A percentile compares a stretch with the other conserved stretches of the same genome.
These are phyloP conservation scores for Monosiga brevicollis DNA, from an alignment of 78 protist species.

Conservation along the genomic window DNA sequence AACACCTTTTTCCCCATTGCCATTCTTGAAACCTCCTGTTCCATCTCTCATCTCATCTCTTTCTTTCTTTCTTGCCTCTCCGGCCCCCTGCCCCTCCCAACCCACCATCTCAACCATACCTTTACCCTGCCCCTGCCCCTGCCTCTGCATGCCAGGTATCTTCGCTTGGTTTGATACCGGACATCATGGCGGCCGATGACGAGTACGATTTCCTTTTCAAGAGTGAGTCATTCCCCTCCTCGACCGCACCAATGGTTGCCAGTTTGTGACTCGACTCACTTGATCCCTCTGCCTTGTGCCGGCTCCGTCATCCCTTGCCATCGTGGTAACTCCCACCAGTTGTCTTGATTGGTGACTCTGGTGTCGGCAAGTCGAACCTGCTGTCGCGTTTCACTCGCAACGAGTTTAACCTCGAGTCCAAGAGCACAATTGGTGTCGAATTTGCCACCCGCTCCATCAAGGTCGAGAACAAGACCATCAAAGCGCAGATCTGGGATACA, in stretches of 20 bases:
- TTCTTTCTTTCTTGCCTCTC: too few species aligned
- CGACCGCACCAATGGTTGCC: neutral
- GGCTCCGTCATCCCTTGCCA: neutral
- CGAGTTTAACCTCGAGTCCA: constrained; percentile 93
- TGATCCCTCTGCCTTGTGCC: neutral
- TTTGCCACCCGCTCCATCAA: constrained; percentile 85
- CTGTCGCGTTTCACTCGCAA: constrained; percentile 76
- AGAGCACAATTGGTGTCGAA: constrained; percentile 98
- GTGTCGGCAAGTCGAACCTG: constrained; percentile 91
- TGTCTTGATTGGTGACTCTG: constrained; percentile 96
- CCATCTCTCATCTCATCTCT: too few species aligned
- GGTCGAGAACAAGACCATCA: constrained; percentile 80
- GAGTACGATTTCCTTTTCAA: constrained; percentile 36
- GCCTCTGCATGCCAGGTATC: too few species aligned
- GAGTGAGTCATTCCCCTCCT: neutral
- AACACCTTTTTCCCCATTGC: too few species aligned
- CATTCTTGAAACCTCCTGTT: too few species aligned
- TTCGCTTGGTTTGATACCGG: too few species aligned
- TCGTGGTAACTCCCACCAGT: too few species aligned
- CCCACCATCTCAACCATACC: too few species aligned
- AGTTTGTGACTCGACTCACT: neutral
- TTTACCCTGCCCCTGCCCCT: too few species aligned
- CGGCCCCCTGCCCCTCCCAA: too few species aligned
- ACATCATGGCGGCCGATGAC: constrained; percentile 25
- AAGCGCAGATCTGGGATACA: constrained; percentile 94